These are phyloP conservation scores for Pseudocercospora eumusae DNA, from an alignment of 2,329 filamentous ascomycete species.

Conservation along the genomic window DNA sequence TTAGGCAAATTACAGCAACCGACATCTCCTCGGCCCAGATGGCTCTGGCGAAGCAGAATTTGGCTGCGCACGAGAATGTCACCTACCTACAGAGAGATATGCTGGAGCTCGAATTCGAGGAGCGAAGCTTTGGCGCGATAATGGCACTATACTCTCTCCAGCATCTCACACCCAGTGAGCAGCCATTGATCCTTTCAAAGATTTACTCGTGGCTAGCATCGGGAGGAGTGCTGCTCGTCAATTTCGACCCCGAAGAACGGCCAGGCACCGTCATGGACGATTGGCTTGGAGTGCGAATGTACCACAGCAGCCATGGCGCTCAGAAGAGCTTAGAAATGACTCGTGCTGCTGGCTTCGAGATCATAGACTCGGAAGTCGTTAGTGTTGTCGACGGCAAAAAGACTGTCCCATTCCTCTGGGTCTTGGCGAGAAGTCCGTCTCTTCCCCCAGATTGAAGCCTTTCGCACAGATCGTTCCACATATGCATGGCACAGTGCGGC, in stretches of 20 bases:
- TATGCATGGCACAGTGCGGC: too few species aligned
- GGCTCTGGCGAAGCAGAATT: conserved; percentile 14
- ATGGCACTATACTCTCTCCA: conserved; percentile 26
- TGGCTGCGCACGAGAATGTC: conserved; percentile 1
- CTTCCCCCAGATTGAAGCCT: background rate
- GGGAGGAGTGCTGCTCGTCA: conserved; percentile 21
- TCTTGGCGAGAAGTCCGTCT: conserved; percentile 21
- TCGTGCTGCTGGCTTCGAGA: conserved; percentile 40
- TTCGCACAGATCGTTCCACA: background rate
- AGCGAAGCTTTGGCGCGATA: conserved; percentile 18
- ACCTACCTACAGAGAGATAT: conserved; percentile 19
- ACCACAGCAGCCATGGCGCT: conserved; percentile 31
- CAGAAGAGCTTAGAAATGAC: conserved; percentile 42
- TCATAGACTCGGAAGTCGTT: conserved; percentile 19
- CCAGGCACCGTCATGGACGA: conserved; percentile 26
- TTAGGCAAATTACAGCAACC: conserved; percentile 22
- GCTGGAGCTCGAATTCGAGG: conserved; percentile 26
- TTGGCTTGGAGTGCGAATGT: conserved; percentile 29
- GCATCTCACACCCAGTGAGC: conserved; percentile 24
- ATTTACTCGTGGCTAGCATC: conserved; percentile 23
- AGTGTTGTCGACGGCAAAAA: conserved; percentile 7
- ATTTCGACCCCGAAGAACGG: conserved; percentile 22
- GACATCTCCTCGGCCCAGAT: conserved; percentile 26
- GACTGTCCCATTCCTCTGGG: conserved; percentile 25
- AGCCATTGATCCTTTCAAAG: conserved; percentile 20